phyloP scores from a whole-genome alignment of 768 basidiomycete genomes.

The Panaeolus papilionaceus region DNA sequence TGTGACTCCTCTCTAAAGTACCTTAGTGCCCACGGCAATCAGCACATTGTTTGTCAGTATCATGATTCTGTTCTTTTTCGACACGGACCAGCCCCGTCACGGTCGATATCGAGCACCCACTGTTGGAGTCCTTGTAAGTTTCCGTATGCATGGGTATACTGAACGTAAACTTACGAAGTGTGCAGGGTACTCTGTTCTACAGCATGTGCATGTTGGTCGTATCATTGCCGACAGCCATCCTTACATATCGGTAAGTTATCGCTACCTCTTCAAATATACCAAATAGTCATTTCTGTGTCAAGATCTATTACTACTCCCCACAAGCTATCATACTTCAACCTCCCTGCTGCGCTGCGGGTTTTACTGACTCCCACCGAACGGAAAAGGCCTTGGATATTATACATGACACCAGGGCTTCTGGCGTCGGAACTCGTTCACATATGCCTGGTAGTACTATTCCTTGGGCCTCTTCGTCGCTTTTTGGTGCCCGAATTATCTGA shows the following conservation, averaged over 20 bases:
- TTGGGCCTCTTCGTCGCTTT: constrained; percentile 53
- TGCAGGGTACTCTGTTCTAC: constrained; percentile 65
- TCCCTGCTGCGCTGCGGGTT: constrained; percentile 64
- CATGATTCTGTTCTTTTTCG: constrained; percentile 63
- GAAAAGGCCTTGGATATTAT: constrained; percentile 79
- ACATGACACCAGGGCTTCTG: constrained; percentile 78
- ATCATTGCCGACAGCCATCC: constrained; percentile 68
- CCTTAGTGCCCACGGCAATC: constrained; percentile 47
- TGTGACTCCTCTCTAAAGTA: constrained; percentile 4
- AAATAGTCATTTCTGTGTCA: constrained; percentile 14
- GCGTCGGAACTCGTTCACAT: constrained; percentile 60
- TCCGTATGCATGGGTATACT: background rate
- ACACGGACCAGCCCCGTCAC: constrained; percentile 63
- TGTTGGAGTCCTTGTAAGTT: constrained; percentile 53
- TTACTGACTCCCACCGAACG: constrained; percentile 85
- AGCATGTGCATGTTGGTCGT: constrained; percentile 70
- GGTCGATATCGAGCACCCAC: constrained; percentile 70
- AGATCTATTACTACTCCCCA: constrained; percentile 88
- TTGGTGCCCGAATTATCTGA: constrained; percentile 48
- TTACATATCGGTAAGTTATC: constrained; percentile 72
- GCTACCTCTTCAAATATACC: background rate
- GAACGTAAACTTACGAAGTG: constrained; percentile 10
- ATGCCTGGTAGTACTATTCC: constrained; percentile 49
- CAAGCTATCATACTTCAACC: constrained; percentile 68
- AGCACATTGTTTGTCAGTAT: constrained; percentile 62